These are phyloP conservation scores for Leishmania turanica DNA, from an alignment of 208 protist species.

Conservation along the genomic window DNA sequence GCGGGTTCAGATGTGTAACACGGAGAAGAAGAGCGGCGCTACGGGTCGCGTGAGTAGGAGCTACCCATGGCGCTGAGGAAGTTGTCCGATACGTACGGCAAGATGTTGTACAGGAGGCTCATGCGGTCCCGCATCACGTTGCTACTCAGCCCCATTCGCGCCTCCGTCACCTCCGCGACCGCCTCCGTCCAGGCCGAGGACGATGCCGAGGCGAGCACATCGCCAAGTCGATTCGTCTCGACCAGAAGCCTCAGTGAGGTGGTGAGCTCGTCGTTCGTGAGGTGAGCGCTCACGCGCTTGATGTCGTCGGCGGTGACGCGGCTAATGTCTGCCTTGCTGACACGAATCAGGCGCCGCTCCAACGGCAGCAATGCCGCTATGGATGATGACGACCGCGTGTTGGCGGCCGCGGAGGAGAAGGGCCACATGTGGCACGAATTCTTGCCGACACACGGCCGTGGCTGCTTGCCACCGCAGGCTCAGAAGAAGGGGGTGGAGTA, in stretches of 20 bases:
- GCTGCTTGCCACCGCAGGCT: not conserved
- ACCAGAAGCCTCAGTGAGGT: constrained; percentile 58
- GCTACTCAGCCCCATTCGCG: constrained; percentile 25
- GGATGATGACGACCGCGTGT: not conserved
- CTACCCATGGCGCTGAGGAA: constrained; percentile 46
- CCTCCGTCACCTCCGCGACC: constrained; percentile 32
- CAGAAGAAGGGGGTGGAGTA: not conserved
- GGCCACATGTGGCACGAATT: not conserved
- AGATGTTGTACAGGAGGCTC: constrained; percentile 66
- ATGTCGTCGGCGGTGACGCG: constrained; percentile 61
- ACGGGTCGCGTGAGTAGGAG: constrained; percentile 8
- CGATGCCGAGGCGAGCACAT: constrained; percentile 44
- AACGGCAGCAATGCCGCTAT: constrained; percentile 17
- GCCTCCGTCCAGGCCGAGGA: constrained; percentile 45
- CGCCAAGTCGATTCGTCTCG: constrained; percentile 69
- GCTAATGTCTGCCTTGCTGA: constrained; percentile 52
- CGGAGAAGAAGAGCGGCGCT: not conserved
- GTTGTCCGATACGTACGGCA: constrained; percentile 63
- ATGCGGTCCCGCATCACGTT: constrained; percentile 38
- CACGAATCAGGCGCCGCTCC: constrained; percentile 55
- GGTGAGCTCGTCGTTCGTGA: constrained; percentile 46
- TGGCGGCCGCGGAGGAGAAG: not conserved
- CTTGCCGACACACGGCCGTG: not conserved
- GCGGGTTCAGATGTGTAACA: not conserved
- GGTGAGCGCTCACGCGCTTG: constrained; percentile 27